Conservation (phyloP, 2,329 filamentous ascomycete genomes). For the Stachybotrys chlorohalonatus region DNA sequence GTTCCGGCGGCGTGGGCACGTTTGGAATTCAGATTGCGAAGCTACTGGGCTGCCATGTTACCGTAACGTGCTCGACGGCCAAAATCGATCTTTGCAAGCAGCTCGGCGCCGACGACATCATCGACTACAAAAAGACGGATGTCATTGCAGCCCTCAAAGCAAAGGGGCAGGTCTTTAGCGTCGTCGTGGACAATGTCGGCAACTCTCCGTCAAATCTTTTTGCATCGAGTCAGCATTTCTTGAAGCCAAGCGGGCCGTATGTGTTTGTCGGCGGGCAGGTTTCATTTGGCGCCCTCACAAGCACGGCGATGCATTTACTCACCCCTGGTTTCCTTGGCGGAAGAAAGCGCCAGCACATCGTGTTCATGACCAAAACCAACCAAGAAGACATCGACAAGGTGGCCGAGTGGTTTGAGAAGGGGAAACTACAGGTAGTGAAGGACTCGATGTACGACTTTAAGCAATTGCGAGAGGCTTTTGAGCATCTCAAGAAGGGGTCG, state of each 20-base stretch:
- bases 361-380: conserved; percentile 30
- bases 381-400: conserved; percentile 39
- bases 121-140: conserved; percentile 49
- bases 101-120: conserved; percentile 55
- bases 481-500: conserved; percentile 48
- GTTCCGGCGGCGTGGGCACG: conserved; percentile 53
- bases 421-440: conserved; percentile 46
- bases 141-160: conserved; percentile 36
- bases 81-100: conserved; percentile 49
- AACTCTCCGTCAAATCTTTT: conserved; percentile 39
- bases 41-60: conserved; percentile 49
- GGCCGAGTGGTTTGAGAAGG: conserved; percentile 45
- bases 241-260: conserved; percentile 38
- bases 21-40: conserved; percentile 59
- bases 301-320: conserved; percentile 14
- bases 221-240: conserved; percentile 37
- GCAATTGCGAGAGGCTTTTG: conserved; percentile 46
- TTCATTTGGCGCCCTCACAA: conserved; percentile 13
- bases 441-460: conserved; percentile 48
- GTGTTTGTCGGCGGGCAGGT: conserved; percentile 38
- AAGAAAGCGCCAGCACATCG: conserved; percentile 30
- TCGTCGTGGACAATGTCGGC: conserved; percentile 51
- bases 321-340: conserved; percentile 28
- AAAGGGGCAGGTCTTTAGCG: conserved; percentile 36
- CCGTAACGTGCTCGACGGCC: conserved; percentile 48